A percentile compares a stretch with the other conserved stretches of the same genome.
These are phyloP conservation scores for Diaporthe humulicola DNA, from an alignment of 2,329 filamentous ascomycete genomes.

Conservation along the genomic window DNA sequence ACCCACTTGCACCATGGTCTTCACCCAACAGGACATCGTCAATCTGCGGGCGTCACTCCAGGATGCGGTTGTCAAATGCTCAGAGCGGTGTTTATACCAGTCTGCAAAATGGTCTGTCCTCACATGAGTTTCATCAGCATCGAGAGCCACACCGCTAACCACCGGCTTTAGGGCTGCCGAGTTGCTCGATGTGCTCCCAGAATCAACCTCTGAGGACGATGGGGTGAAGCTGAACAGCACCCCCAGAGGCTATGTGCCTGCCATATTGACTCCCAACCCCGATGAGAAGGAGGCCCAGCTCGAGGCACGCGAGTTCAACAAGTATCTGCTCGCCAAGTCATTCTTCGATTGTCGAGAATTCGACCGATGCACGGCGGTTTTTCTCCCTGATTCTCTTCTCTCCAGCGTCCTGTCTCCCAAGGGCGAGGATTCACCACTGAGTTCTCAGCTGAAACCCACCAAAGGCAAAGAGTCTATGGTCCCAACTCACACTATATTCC, in stretches of 20 bases:
- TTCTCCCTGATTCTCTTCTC: constrained; percentile 85
- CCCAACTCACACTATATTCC: constrained; percentile 41
- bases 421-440: constrained; percentile 53
- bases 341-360: constrained; percentile 97
- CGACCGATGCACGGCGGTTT: constrained; percentile 91
- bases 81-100: constrained; percentile 94
- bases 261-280: constrained; percentile 67
- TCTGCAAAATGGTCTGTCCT: constrained; percentile 90
- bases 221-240: constrained; percentile 63
- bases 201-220: constrained; percentile 63
- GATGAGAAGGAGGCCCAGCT: constrained; percentile 81
- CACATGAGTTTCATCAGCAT: too few species aligned
- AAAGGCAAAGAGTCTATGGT: constrained; percentile 71
- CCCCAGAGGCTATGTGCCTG: constrained; percentile 55
- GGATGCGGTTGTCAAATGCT: constrained; percentile 89
- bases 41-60: constrained; percentile 83
- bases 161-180: constrained; percentile 82
- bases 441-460: constrained; percentile 72
- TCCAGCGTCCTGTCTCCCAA: constrained; percentile 71
- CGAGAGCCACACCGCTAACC: not conserved
- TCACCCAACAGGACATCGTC: constrained; percentile 67
- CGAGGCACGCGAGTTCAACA: constrained; percentile 83
- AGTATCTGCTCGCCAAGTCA: constrained; percentile 91
- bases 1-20: constrained; percentile 57
- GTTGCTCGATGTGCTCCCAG: constrained; percentile 85